Evolutionary conservation across 352 stramenopile species (phyloP), one percentile per base, ranked within the genome.

Genomic region (Thraustochytrium sp.): DNA sequence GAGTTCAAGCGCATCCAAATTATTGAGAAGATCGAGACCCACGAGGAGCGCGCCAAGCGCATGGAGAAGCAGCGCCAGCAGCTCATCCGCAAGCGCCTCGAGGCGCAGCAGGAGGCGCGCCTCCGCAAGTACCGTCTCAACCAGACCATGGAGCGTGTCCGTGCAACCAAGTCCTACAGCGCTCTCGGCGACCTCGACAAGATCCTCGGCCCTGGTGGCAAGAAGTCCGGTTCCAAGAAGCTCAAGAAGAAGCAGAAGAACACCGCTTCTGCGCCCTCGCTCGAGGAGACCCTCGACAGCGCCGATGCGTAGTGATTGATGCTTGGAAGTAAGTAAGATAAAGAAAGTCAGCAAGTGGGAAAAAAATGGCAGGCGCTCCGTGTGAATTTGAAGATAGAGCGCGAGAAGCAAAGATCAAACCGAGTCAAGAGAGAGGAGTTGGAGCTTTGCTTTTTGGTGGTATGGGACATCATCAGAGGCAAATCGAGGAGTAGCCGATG

Each of bases 91-190:
- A 80, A 80, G 68, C 68, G 68, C 40, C 68, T 65, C 29, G 68
- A 68, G 51, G 68, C 68, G 46, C 68, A 80, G 42, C 68, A 80
- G 38, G 31, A 80, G 31, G 68, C 68, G 13, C 68, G 68, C 13
- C 68, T 80, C 23, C 68, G 68, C 34, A 80, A 80, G 53, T 80
- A 72, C 51, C n/a, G 68, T 9, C 68, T 80, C 38, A 80, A 80
- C 42, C 68, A 80, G 34, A 80, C 68, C 11, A 80, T 80, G 68
- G 31, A 80, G 34, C 5, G 40, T 9, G 68, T 80, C 21, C 68
- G 68, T n/a, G 40, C 68, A 13, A 80, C 68, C 1, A 80, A 80
- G 31, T 80, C 68, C 18, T 80, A 80, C 49, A 23, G 31, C 26
- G 68, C 68, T 5, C 46, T 80, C 1, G 40, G 68, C 13, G 46